phyloP scores from a whole-genome alignment of 306 rosid species.

The Ziziphus jujuba region DNA sequence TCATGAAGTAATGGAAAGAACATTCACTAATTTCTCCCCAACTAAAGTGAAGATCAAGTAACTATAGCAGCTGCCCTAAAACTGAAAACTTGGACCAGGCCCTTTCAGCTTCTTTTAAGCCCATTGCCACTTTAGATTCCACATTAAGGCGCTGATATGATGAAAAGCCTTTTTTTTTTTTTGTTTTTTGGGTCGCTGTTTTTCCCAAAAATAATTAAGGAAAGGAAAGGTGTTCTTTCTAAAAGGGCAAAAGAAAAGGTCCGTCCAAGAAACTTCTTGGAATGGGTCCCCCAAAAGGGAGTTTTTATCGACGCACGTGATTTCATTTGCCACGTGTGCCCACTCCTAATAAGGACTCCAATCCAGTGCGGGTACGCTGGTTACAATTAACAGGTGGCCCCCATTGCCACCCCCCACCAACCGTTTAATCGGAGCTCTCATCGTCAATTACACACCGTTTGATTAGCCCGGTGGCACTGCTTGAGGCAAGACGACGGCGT shows the following conservation, averaged over 20 bases:
- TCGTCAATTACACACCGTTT: conserved; percentile 56
- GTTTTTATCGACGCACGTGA: conserved; percentile 48
- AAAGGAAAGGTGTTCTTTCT: not conserved
- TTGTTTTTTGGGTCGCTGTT: too few species aligned
- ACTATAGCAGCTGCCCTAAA: too few species aligned
- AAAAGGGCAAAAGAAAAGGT: conserved; percentile 10
- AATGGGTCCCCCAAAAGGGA: conserved; percentile 41
- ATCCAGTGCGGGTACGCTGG: conserved; percentile 3
- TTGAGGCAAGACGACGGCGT: conserved; percentile 54
- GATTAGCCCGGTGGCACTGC: conserved; percentile 45
- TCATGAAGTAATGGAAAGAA: too few species aligned
- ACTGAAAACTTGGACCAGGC: too few species aligned
- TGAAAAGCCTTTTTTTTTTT: too few species aligned
- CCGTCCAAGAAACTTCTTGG: conserved; percentile 59
- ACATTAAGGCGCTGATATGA: too few species aligned
- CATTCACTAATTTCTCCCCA: too few species aligned
- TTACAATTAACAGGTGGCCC: conserved; percentile 24
- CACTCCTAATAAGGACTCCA: conserved; percentile 39
- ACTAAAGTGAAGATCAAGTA: too few species aligned
- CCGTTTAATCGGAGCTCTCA: not conserved
- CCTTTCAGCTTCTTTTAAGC: too few species aligned
- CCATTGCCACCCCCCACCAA: not conserved
- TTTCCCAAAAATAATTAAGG: not conserved
- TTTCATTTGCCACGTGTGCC: conserved; percentile 44
- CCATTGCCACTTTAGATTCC: not conserved